Base-by-base conservation (phyloP, 805 yeast species). In the Nakazawaea anatomiae region DNA sequence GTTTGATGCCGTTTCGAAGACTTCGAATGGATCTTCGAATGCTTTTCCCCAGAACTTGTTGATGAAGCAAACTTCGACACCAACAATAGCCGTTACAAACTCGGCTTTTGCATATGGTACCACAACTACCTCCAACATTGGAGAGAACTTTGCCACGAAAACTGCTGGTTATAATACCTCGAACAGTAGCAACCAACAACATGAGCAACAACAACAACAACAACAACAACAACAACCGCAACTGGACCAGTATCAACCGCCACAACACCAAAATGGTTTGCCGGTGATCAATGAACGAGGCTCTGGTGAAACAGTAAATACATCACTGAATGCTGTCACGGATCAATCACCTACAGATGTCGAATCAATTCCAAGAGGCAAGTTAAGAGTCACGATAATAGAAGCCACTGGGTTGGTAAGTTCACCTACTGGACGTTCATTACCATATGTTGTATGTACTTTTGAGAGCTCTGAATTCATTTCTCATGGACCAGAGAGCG, bases 391-490 rank as follows among this genome's bases (percentile, higher is more conserved):
- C 45, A 82, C 80, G 35, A 89, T 92, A 54, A 71, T 87, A 30
- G 92, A 89, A 66, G 97, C 96, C 1, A 77, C 75, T 52, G 84
- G 83, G 58, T 74, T 92, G 55, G 69, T 75, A 42, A 79, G 83
- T 35, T 73, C 76, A 43, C 68, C 81, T 4, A 68, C 74, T 40
- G 70, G 54, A 50, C 72, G 61, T 63, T 74, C 92, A 4, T 87
- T 80, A 58, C 97, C 96, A 3, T 86, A 90, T 65, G 96, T 88
- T 18, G 96, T 90, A 38, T 88, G 95, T 67, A 86, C 96, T 9
- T 90, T 87, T 71, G 96, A 89, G 65, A 85, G 92, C 54, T 85
- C 95, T 1, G 98, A 94, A 69, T 87, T 84, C 57, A 90, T 92
- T 53, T 83, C 96, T 29, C 82, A 83, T 55, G 91, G 90, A 4